These are phyloP conservation scores for Colletotrichum sp. DNA, from an alignment of 2,329 filamentous ascomycete species.

Conservation along the genomic window DNA sequence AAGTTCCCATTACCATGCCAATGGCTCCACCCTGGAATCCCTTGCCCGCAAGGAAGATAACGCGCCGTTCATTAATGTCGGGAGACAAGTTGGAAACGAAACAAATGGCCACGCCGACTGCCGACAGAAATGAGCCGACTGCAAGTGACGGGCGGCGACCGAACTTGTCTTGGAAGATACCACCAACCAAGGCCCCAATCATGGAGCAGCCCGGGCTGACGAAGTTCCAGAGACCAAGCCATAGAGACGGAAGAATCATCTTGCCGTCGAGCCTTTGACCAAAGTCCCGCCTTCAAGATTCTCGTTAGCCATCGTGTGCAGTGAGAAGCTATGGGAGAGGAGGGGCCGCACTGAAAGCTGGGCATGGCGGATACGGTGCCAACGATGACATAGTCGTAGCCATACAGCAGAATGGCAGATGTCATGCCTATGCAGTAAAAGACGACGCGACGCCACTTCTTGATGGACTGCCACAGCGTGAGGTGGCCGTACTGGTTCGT, in stretches of 20 bases:
- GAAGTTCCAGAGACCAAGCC: conserved; percentile 50
- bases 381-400: conserved; percentile 33
- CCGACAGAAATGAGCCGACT: conserved; percentile 40
- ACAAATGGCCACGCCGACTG: conserved; percentile 37
- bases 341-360: conserved; percentile 28
- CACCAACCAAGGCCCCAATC: conserved; percentile 40
- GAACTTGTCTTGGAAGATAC: conserved; percentile 42
- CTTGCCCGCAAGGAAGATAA: conserved; percentile 49
- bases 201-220: conserved; percentile 42
- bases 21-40: conserved; percentile 50
- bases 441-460: conserved; percentile 28
- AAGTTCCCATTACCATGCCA: conserved; percentile 47
- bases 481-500: conserved; percentile 20
- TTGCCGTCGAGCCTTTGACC: conserved; percentile 32
- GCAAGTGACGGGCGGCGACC: conserved; percentile 42
- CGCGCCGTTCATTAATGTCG: conserved; percentile 31
- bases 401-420: conserved; percentile 30
- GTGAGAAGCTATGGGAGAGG: neutral
- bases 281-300: conserved; percentile 32
- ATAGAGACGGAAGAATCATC: conserved; percentile 45
- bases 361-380: conserved; percentile 36
- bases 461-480: conserved; percentile 27
- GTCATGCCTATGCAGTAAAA: conserved; percentile 30
- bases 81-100: conserved; percentile 26
- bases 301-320: neutral